Evolutionary conservation across 2,329 filamentous ascomycete genomes (phyloP), one percentile per base, ranked within the genome.

Genomic region (Curvularia verruculosa): DNA sequence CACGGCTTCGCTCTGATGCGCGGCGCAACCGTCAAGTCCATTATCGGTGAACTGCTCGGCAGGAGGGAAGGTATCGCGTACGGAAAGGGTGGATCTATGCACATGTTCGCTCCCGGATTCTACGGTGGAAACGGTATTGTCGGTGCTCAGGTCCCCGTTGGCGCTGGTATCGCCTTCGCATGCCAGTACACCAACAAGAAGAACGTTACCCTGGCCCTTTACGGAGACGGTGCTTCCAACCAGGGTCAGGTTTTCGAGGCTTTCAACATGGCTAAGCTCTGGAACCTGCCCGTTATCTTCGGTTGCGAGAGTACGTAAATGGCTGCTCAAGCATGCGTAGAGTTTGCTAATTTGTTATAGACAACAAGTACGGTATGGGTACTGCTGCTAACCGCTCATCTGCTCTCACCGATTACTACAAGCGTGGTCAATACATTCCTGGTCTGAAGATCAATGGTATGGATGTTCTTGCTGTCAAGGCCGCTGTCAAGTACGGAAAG

Each of bases 361-460:
- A 99, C 87, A 99, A 99, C 90, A 99, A 99, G 83, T 99, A 99
- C 79, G 95, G 95, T 80, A 99, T 99, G 95, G 95, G 95, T 82
- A 99, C 95, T 64, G 90, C 95, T 60, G 94, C 95, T 68, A 89
- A 89, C 81, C 92, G 95, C 74, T 93, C 95, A 60, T 94, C 95
- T 59, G 95, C 95, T 72, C 83, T 97, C 77, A 98, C 95, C 79
- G 95, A 99, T 80, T 99, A 99, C 89, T 98, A 99, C 88, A 98
- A 98, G 89, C 94, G 95, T 82, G 95, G 95, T 68, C 95, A 99
- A 83, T 99, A 98, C 85, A 99, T 99, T 69, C 94, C 95, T 56
- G 95, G 95, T 83, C 87, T 99, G 73, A 99, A 99, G 87, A 92
- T 99, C 80, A 99, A 99, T 83, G 95, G 92, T 76, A 99, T 99